These are phyloP conservation scores for Hansenula anomala DNA, from an alignment of 1,139 yeast species.

Conservation along the genomic window DNA sequence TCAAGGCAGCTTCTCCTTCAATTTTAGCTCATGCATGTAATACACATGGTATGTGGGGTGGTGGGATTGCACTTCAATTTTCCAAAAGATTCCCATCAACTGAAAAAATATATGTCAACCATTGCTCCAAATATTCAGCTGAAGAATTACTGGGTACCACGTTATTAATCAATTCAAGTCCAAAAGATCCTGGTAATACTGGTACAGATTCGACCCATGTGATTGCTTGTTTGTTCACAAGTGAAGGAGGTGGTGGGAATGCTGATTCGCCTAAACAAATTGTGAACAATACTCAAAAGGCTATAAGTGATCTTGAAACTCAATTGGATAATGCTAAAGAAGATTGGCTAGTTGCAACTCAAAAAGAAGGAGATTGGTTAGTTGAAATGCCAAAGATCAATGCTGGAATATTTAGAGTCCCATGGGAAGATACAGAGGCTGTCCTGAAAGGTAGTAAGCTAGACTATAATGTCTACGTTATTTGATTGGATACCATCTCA, in stretches of 20 bases:
- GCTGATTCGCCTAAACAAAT: constrained; percentile 42
- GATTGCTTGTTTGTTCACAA: constrained; percentile 67
- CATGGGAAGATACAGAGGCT: constrained; percentile 66
- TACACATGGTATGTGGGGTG: constrained; percentile 80
- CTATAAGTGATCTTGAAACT: constrained; percentile 40
- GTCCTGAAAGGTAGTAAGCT: constrained; percentile 33
- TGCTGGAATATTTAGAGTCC: constrained; percentile 74
- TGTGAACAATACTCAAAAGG: constrained; percentile 40
- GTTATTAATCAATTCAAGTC: constrained; percentile 36
- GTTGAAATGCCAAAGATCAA: constrained; percentile 67
- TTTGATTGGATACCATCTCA: no score
- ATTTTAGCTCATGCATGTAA: constrained; percentile 75
- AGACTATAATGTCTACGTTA: constrained; percentile 37
- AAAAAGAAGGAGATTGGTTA: constrained; percentile 4
- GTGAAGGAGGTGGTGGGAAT: constrained; percentile 31
- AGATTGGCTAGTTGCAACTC: constrained; percentile 1
- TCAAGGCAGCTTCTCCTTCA: constrained; percentile 32
- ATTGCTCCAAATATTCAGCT: constrained; percentile 34
- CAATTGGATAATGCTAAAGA: constrained; percentile 28
- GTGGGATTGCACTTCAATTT: constrained; percentile 66
- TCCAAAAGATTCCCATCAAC: constrained; percentile 46
- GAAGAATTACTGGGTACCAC: constrained; percentile 48
- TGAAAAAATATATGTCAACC: constrained; percentile 39
- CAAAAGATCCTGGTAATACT: constrained; percentile 28
- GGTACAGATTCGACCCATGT: constrained; percentile 21